Conservation (phyloP, 768 basidiomycete species). For the Rossbeevera mucosa region DNA sequence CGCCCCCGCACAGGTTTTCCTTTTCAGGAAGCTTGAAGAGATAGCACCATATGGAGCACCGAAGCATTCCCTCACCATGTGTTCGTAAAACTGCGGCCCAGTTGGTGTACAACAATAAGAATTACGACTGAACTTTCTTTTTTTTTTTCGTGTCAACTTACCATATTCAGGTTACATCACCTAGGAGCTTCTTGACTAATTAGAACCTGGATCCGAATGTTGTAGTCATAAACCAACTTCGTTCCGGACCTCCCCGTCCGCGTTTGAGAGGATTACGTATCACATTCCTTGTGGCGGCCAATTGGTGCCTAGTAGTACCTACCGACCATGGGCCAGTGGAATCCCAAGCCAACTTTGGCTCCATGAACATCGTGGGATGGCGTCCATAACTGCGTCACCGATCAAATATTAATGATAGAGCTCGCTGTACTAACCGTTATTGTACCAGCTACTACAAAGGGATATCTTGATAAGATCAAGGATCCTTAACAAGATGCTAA, state of each 20-base stretch:
- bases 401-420: not conserved
- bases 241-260: not conserved
- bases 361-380: not conserved
- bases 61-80: constrained; percentile 1
- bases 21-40: constrained; percentile 10
- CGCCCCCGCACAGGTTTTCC: constrained; percentile 9
- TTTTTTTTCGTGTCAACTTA: constrained; percentile 1
- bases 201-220: constrained; percentile 2
- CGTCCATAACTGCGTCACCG: not conserved
- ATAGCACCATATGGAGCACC: not conserved
- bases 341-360: not conserved
- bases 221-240: not conserved
- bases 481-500: not conserved
- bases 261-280: not conserved
- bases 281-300: constrained; percentile 10
- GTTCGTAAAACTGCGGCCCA: not conserved
- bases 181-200: constrained; percentile 1
- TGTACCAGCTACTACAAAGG: not conserved
- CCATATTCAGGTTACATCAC: not conserved
- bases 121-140: not conserved
- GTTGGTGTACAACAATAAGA: constrained; percentile 2
- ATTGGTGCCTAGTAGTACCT: not conserved
- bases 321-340: not conserved
- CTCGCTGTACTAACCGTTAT: not conserved
- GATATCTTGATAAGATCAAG: not conserved